These are phyloP conservation scores for Cercis canadensis DNA, from an alignment of 306 rosid genomes.

Conservation along the genomic window DNA sequence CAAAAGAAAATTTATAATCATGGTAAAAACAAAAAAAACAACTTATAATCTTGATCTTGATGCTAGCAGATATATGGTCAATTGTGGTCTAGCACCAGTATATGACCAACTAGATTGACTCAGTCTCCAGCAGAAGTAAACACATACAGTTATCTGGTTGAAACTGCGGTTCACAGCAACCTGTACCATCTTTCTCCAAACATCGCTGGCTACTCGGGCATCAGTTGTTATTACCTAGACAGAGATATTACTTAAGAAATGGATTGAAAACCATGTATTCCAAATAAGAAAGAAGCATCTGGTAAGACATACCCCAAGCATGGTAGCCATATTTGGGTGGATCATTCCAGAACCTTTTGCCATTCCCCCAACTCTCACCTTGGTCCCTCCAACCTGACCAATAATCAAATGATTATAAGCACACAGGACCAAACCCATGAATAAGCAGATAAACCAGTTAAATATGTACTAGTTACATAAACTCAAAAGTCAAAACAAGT, in stretches of 20 bases:
- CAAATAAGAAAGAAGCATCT: conserved; percentile 30
- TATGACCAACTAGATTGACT: no score
- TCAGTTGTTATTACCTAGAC: conserved; percentile 88
- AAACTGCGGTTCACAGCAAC: conserved; percentile 88
- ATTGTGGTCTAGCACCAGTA: conserved; percentile 15
- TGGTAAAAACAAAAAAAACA: no score
- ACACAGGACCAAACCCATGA: conserved; percentile 23
- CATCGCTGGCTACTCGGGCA: conserved; percentile 73
- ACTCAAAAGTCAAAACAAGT: conserved; percentile 29
- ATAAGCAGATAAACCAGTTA: conserved; percentile 4
- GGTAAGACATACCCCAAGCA: conserved; percentile 84
- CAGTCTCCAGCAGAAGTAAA: conserved; percentile 20
- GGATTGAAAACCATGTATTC: conserved; percentile 6
- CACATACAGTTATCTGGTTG: conserved; percentile 90
- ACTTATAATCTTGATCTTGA: no score
- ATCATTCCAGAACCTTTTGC: conserved; percentile 99
- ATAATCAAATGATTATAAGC: conserved; percentile 36
- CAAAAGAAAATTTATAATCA: no score
- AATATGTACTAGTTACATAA: conserved; percentile 1
- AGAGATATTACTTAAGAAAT: neutral
- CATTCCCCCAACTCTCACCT: conserved; percentile 87
- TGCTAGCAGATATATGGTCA: no score
- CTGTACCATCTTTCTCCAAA: conserved; percentile 92
- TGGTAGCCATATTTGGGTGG: conserved; percentile 98
- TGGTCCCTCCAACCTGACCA: conserved; percentile 75